phyloP scores from a whole-genome alignment of 441 rosid genomes.

The Flueggea neowawraea region DNA sequence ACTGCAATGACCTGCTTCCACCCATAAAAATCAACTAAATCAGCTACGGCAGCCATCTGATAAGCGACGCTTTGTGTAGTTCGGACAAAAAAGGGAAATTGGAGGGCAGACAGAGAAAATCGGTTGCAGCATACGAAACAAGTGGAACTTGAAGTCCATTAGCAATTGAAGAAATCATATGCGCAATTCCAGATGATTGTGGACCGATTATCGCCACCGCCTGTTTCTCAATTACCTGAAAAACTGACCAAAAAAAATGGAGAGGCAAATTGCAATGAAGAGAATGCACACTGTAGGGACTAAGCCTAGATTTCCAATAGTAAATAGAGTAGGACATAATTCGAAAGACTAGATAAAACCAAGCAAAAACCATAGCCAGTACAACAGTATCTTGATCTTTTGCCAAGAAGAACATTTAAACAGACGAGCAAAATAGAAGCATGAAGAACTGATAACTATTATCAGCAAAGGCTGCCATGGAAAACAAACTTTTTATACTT shows the following conservation, averaged over 20 bases:
- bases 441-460: too few species aligned
- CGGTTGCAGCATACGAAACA: constrained; percentile 83
- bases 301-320: background rate
- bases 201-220: constrained; percentile 82
- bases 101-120: constrained; percentile 85
- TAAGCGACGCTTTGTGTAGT: constrained; percentile 64
- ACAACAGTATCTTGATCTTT: too few species aligned
- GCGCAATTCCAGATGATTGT: constrained; percentile 78
- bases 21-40: constrained; percentile 48
- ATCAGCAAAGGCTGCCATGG: too few species aligned
- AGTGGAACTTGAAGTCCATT: constrained; percentile 74
- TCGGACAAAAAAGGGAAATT: constrained; percentile 76
- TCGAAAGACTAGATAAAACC: background rate
- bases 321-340: background rate
- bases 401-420: too few species aligned
- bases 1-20: constrained; percentile 81
- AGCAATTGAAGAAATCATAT: constrained; percentile 53
- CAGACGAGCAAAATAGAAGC: too few species aligned
- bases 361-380: background rate
- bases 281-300: background rate
- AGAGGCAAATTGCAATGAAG: constrained; percentile 3
- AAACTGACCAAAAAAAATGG: constrained; percentile 42
- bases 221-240: constrained; percentile 55
- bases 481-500: too few species aligned
- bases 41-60: constrained; percentile 89